Evolutionary conservation across 768 basidiomycete genomes (phyloP), one percentile per base, ranked within the genome.

Genomic region (Leccinum subgranulosum): DNA sequence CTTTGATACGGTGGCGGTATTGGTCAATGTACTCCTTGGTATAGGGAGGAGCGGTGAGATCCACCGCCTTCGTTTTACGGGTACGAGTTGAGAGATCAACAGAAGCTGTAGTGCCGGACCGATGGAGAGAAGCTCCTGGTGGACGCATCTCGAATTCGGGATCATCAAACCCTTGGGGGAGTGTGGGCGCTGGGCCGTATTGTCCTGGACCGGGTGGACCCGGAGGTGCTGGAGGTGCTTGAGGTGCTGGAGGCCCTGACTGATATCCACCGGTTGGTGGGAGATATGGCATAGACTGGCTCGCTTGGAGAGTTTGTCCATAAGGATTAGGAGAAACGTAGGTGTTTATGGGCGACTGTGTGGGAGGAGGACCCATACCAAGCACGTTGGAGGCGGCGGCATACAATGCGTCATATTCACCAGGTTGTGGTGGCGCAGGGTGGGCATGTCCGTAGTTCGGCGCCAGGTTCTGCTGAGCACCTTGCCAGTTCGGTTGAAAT

Each of bases 11-110:
- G 56, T 90, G 88, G 19, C 97, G 91, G 75, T 99, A 99, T 70
- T 97, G 89, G 69, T 99, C 97, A 64, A 99, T 94, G 69, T 95
- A 97, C 65, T 94, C 88, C 69, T 94, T 95, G 17, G 94, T 97
- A 71, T 86, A 95, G 2, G 95, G 95, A 23, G 92, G 92, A 0
- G 88, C 82, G 39, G 78, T 84, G 57, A 93, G 76, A 70, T 94
- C 92, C 47, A 93, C 83, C 3, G 92, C 92, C 70, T 92, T 92
- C 58, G 82, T 85, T 73, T 87, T 88, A 53, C 80, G 76, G 6
- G 84, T 88, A 53, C 80, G 76, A 6, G 84, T 81, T n/a, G 81
- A 79, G 19, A 79, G 79, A 33, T 76, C 68, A 19, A 86, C 81
- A 3, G 85, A 84, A 23, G 79, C 75, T 5, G 79, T 77, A 15